These are phyloP conservation scores for Pyricularia sp. DNA, from an alignment of 2,329 filamentous ascomycete species.

Conservation along the genomic window DNA sequence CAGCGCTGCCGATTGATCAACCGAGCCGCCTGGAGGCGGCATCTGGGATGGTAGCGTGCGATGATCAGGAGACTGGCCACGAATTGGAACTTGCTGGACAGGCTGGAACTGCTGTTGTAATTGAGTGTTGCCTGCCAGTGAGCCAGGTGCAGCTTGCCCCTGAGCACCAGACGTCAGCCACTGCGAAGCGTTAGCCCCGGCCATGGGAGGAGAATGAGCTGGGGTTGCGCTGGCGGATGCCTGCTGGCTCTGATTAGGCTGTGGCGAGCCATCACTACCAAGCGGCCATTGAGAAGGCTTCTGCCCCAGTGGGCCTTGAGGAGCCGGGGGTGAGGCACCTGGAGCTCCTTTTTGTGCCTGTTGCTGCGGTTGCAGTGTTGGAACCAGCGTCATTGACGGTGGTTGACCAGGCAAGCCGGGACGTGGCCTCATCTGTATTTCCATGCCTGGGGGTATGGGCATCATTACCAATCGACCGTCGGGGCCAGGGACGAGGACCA, in stretches of 20 bases:
- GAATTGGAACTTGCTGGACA: slow-evolving; percentile 4
- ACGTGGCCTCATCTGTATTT: slow-evolving; percentile 1
- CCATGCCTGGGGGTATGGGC: neutral
- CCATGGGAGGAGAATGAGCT: neutral
- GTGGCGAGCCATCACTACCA: neutral
- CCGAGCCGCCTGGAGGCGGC: neutral
- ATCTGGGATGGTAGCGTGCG: slow-evolving; percentile 4
- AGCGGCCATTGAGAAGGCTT: neutral
- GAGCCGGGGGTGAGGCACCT: neutral
- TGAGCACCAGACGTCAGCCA: neutral
- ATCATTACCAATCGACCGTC: neutral
- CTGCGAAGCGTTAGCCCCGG: neutral
- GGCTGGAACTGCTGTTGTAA: slow-evolving; percentile 6
- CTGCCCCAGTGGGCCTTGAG: neutral
- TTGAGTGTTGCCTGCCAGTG: neutral
- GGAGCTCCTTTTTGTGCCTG: neutral
- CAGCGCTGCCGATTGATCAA: neutral
- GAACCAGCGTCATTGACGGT: neutral
- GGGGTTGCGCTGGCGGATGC: neutral
- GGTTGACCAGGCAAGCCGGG: slow-evolving; percentile 1
- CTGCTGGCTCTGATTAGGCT: neutral
- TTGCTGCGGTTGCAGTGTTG: slow-evolving; percentile 7
- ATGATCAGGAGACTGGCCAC: slow-evolving; percentile 7
- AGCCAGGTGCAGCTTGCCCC: neutral
- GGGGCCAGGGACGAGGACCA: neutral